A percentile compares a stretch with the other conserved stretches of the same genome.
Conservation (phyloP, 2,329 filamentous ascomycete genomes). For the Trichoderma brevicompactum region DNA sequence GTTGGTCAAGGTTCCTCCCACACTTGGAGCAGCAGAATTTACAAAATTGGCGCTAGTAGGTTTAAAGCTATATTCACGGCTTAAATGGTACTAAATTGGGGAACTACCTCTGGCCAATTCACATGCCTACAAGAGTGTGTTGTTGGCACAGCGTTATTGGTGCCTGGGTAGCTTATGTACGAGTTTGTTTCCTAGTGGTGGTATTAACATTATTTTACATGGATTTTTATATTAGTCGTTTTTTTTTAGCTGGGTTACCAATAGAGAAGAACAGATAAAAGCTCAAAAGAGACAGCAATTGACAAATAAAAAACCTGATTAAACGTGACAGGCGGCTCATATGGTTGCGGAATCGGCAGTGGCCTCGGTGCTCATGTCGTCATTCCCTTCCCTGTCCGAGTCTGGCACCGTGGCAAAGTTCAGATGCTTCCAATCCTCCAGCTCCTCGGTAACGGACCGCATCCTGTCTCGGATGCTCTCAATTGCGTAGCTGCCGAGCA, state of each 20-base stretch:
- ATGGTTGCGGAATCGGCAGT: background rate
- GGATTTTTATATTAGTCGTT: too few relatives aligned
- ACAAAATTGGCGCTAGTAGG: slow-evolving; percentile 7
- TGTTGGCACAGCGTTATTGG: too few relatives aligned
- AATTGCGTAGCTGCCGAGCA: slow-evolving; percentile 93
- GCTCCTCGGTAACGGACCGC: slow-evolving; percentile 89
- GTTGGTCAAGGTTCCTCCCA: background rate
- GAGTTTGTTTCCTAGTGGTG: too few relatives aligned
- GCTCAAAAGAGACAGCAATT: background rate
- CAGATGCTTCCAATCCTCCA: slow-evolving; percentile 90
- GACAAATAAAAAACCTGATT: background rate
- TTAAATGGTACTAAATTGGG: background rate
- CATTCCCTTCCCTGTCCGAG: slow-evolving; percentile 13
- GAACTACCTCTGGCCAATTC: background rate
- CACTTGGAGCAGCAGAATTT: background rate
- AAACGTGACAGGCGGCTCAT: background rate
- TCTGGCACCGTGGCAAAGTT: slow-evolving; percentile 59
- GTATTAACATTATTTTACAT: too few relatives aligned
- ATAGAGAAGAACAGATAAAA: background rate
- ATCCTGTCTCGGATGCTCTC: slow-evolving; percentile 92
- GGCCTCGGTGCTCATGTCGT: slow-evolving; percentile 8
- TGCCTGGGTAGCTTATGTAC: too few relatives aligned
- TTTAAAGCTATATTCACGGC: slow-evolving; percentile 6
- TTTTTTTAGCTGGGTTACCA: too few relatives aligned
- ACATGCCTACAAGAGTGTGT: too few relatives aligned